Evolutionary conservation across 164 flowering plant genomes (phyloP).

Genomic region (Dillenia turbinata): DNA sequence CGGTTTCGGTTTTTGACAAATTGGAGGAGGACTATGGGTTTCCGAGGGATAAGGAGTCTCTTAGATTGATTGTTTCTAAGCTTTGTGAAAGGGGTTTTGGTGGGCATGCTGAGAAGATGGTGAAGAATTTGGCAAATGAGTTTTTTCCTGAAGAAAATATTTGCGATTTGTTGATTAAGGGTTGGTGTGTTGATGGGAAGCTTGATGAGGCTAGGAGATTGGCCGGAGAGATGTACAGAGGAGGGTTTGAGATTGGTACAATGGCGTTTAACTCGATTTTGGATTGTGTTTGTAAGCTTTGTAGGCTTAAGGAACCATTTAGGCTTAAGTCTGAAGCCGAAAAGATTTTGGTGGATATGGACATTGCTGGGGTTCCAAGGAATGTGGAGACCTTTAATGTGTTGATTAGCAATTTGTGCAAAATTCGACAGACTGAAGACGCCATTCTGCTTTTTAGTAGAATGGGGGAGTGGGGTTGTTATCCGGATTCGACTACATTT

Average conservation of each 20-base stretch:
- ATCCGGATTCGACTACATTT: conserved; percentile 58
- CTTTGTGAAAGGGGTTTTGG: conserved; percentile 71
- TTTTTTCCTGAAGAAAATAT: conserved; percentile 74
- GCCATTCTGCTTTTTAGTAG: conserved; percentile 63
- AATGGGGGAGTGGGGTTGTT: conserved; percentile 94
- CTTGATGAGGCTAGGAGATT: conserved; percentile 76
- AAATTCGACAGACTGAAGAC: conserved; percentile 72
- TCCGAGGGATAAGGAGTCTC: conserved; percentile 37
- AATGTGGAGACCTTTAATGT: conserved; percentile 85
- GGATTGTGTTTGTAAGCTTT: conserved; percentile 86
- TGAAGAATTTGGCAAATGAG: conserved; percentile 62
- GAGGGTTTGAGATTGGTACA: conserved; percentile 80
- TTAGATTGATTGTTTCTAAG: conserved; percentile 50
- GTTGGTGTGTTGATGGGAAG: conserved; percentile 93
- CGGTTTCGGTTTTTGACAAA: conserved; percentile 57
- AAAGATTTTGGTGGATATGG: conserved; percentile 77
- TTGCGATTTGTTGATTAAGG: conserved; percentile 71
- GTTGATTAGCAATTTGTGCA: conserved; percentile 68
- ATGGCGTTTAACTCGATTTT: conserved; percentile 73
- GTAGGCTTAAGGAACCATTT: conserved; percentile 78
- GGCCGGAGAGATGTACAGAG: conserved; percentile 78
- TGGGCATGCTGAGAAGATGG: conserved; percentile 82
- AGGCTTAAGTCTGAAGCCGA: conserved; percentile 60
- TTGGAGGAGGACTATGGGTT: conserved; percentile 82
- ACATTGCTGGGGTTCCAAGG: conserved; percentile 72